A percentile compares a stretch with the other conserved stretches of the same genome.
These are phyloP conservation scores for Chamaecrista fasciculata DNA, from an alignment of 306 rosid genomes.

Conservation along the genomic window DNA sequence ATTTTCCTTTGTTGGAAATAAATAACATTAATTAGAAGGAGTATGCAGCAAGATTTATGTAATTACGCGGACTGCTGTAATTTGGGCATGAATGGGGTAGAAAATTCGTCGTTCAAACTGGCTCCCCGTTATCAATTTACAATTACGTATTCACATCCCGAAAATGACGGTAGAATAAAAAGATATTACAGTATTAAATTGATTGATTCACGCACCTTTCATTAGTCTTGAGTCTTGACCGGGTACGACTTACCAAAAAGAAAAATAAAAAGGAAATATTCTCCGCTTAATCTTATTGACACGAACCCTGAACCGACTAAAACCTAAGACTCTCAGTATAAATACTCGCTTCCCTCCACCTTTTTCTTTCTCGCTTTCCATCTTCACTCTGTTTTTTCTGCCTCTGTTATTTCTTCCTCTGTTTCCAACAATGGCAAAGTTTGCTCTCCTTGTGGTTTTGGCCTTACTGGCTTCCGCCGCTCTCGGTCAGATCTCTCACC, in stretches of 20 bases:
- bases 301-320: neutral
- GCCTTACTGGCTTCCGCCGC: slow-evolving; percentile 41
- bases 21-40: no score
- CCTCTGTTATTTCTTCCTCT: neutral
- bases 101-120: no score
- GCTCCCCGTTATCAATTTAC: no score
- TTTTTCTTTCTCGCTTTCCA: neutral
- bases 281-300: neutral
- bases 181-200: no score
- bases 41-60: no score
- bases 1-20: no score
- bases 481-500: slow-evolving; percentile 38
- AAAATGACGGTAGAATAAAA: no score
- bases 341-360: neutral
- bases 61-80: no score
- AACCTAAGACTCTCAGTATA: neutral
- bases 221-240: slow-evolving; percentile 27
- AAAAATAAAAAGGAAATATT: slow-evolving; percentile 4
- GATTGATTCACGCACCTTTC: neutral
- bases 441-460: slow-evolving; percentile 30
- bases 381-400: neutral
- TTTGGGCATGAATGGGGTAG: no score
- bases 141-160: no score
- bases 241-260: neutral
- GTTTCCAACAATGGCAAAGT: slow-evolving; percentile 49